A percentile compares a stretch with the other conserved stretches of the same genome.
These are phyloP conservation scores for Melanomma pulvis-pyrius DNA, from an alignment of 495 filamentous ascomycete species.

Conservation along the genomic window DNA sequence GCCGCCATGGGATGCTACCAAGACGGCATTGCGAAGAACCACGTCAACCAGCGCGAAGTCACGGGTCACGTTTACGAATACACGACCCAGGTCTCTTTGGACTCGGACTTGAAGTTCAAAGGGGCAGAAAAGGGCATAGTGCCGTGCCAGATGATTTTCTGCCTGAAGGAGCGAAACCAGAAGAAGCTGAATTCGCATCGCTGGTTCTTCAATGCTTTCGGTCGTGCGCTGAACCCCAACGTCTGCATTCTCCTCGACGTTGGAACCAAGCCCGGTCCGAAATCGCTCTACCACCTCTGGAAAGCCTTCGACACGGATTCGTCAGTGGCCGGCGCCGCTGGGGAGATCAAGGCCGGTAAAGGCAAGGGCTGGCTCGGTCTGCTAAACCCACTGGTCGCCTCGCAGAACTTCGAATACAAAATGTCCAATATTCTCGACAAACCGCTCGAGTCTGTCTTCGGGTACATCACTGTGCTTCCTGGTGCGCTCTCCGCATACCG, in stretches of 20 bases:
- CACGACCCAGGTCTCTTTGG: slow-evolving; percentile 95
- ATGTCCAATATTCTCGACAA: slow-evolving; percentile 99
- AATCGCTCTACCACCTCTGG: slow-evolving; percentile 96
- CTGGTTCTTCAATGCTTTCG: slow-evolving; percentile 99
- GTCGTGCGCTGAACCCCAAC: slow-evolving; percentile 87
- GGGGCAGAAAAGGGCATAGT: slow-evolving; percentile 98
- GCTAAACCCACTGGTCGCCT: slow-evolving; percentile 91
- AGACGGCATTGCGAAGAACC: slow-evolving; percentile 97
- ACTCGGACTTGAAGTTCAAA: slow-evolving; percentile 95
- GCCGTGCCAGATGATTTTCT: slow-evolving; percentile 99
- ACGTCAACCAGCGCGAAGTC: slow-evolving; percentile 86
- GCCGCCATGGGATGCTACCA: slow-evolving; percentile 99
- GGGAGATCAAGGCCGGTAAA: slow-evolving; percentile 96
- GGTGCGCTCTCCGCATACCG: slow-evolving; percentile 94
- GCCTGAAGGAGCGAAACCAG: slow-evolving; percentile 95
- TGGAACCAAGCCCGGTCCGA: slow-evolving; percentile 84
- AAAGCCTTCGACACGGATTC: slow-evolving; percentile 98
- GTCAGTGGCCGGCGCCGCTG: slow-evolving; percentile 92
- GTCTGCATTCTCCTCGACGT: slow-evolving; percentile 97
- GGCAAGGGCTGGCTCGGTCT: slow-evolving; percentile 80
- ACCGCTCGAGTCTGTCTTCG: slow-evolving; percentile 94
- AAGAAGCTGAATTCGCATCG: slow-evolving; percentile 99
- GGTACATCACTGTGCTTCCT: slow-evolving; percentile 95
- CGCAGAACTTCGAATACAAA: slow-evolving; percentile 99
- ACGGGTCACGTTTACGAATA: slow-evolving; percentile 97